Percentiles rank a stretch among this genome's conserved stretches.
Evolutionary conservation across 1,284 basidiomycete species (phyloP).

Genomic region (Rhodotorula sp.): DNA sequence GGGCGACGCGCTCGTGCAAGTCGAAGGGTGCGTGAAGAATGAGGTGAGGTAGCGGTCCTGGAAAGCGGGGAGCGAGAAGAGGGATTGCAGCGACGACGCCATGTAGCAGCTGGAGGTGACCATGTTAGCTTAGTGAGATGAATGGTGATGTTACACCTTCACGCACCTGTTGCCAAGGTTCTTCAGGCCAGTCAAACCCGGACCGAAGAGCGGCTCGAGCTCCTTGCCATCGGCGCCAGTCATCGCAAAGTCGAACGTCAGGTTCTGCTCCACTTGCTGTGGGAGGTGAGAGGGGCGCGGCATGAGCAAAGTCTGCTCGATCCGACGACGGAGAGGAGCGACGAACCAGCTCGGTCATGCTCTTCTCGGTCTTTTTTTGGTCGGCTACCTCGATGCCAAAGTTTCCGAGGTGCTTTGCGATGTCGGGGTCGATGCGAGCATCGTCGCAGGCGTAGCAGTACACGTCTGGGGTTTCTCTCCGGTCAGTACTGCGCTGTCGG

Average conservation of each 20-base stretch:
- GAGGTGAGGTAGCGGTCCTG: slow-evolving; percentile 68
- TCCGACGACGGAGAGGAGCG: background rate
- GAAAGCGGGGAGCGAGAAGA: slow-evolving; percentile 82
- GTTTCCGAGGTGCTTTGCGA: slow-evolving; percentile 71
- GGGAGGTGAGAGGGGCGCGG: background rate
- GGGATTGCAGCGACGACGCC: slow-evolving; percentile 84
- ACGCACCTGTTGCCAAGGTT: slow-evolving; percentile 89
- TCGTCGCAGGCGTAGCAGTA: slow-evolving; percentile 96
- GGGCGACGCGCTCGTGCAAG: slow-evolving; percentile 70
- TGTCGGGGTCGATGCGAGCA: slow-evolving; percentile 73
- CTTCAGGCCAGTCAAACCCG: slow-evolving; percentile 81
- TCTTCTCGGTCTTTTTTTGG: slow-evolving; percentile 92
- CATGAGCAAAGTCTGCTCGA: background rate
- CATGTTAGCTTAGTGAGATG: no score
- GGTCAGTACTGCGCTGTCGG: no score
- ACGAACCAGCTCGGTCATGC: slow-evolving; percentile 87
- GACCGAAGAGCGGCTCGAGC: slow-evolving; percentile 83
- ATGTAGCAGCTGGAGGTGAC: slow-evolving; percentile 78
- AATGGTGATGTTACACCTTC: no score
- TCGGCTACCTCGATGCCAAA: slow-evolving; percentile 86
- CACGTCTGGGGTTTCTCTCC: slow-evolving; percentile 62
- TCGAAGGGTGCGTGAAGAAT: slow-evolving; percentile 62
- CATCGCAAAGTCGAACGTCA: slow-evolving; percentile 92
- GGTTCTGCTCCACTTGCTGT: slow-evolving; percentile 94
- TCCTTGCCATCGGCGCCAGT: slow-evolving; percentile 86